Conservation (phyloP, 768 basidiomycete genomes). For the Cyclocybe cylindracea region DNA sequence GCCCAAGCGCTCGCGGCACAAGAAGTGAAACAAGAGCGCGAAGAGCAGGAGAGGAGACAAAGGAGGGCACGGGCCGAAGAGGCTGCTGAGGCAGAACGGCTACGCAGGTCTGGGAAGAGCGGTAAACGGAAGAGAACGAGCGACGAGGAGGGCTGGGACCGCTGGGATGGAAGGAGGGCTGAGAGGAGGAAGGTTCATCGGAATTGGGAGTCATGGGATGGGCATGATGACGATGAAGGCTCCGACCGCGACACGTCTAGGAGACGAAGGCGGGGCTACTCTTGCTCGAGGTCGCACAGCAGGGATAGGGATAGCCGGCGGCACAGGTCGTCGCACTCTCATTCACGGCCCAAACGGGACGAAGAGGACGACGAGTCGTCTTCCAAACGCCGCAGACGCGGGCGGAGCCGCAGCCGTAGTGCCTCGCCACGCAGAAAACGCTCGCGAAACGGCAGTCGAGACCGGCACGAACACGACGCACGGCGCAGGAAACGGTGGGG, state of each 20-base stretch:
- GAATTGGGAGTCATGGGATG: conserved; percentile 54
- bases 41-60: conserved; percentile 66
- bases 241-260: conserved; percentile 18
- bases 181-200: conserved; percentile 46
- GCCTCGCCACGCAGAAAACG: conserved; percentile 16
- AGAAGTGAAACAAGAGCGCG: conserved; percentile 66
- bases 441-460: conserved; percentile 9
- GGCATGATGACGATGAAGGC: conserved; percentile 39
- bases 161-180: conserved; percentile 52
- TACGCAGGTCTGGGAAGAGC: conserved; percentile 35
- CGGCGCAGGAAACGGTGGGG: conserved; percentile 22
- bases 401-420: conserved; percentile 23
- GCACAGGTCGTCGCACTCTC: conserved; percentile 17
- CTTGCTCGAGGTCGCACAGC: conserved; percentile 26
- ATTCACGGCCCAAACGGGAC: conserved; percentile 13
- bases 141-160: conserved; percentile 48
- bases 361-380: conserved; percentile 13
- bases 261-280: conserved; percentile 24
- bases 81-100: conserved; percentile 67
- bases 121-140: conserved; percentile 24
- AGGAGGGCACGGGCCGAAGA: conserved; percentile 72
- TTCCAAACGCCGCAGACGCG: conserved; percentile 26
- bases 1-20: conserved; percentile 74
- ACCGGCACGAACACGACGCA: conserved; percentile 15
- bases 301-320: conserved; percentile 20